Percentiles rank a stretch among this genome's conserved stretches.
Evolutionary conservation across 177 flowering plant genomes (phyloP).

Genomic region (Vitis hybrid): DNA sequence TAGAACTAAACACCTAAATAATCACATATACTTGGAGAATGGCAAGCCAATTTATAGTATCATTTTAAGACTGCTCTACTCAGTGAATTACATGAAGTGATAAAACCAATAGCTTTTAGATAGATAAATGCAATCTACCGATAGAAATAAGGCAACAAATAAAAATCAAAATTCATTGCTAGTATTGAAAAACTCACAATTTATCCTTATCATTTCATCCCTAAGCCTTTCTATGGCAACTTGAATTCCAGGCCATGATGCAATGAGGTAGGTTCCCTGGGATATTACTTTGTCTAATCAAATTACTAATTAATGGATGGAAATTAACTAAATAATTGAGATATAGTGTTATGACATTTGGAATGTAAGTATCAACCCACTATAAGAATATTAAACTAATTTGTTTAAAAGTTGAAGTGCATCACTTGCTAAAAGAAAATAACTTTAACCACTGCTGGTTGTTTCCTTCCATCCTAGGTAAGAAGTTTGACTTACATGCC

Average conservation of each 20-base stretch:
- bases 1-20: slow-evolving; percentile 72
- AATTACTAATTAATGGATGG: neutral
- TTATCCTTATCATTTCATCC: slow-evolving; percentile 73
- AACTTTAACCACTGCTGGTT: too few relatives aligned
- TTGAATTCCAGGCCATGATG: slow-evolving; percentile 87
- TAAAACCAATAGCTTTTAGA: slow-evolving; percentile 16
- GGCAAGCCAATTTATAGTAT: slow-evolving; percentile 67
- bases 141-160: neutral
- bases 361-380: too few relatives aligned
- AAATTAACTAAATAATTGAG: neutral
- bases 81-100: slow-evolving; percentile 44
- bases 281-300: slow-evolving; percentile 9
- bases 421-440: too few relatives aligned
- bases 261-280: slow-evolving; percentile 84
- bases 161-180: slow-evolving; percentile 3
- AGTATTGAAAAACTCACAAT: slow-evolving; percentile 63
- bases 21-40: slow-evolving; percentile 71
- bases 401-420: too few relatives aligned
- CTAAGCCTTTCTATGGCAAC: slow-evolving; percentile 92
- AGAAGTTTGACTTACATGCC: too few relatives aligned
- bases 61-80: slow-evolving; percentile 53
- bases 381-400: too few relatives aligned
- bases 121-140: neutral
- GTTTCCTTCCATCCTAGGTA: too few relatives aligned
- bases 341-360: too few relatives aligned